Percentiles rank a stretch among this genome's conserved stretches.
These are phyloP conservation scores for Colletotrichum truncatum DNA, from an alignment of 2,329 filamentous ascomycete genomes.

Conservation along the genomic window DNA sequence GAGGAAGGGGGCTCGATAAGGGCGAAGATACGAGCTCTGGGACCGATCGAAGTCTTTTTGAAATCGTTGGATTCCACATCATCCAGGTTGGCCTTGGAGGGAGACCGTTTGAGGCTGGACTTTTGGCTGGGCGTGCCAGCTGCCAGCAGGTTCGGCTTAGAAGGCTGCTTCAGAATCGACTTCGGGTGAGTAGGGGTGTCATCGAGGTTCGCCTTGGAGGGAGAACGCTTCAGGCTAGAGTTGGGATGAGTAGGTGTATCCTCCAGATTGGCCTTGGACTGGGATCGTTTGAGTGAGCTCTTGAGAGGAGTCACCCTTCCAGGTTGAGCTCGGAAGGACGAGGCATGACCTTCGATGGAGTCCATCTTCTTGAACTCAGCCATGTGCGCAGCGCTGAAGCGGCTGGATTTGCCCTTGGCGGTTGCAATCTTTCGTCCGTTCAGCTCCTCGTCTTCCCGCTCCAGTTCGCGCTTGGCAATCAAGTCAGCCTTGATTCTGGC, in stretches of 20 bases:
- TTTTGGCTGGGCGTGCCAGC: slow-evolving; percentile 43
- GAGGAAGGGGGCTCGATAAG: slow-evolving; percentile 46
- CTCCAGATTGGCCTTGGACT: slow-evolving; percentile 56
- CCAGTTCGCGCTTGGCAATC: slow-evolving; percentile 63
- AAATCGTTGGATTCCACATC: slow-evolving; percentile 60
- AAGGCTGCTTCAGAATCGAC: slow-evolving; percentile 57
- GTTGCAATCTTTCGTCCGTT: slow-evolving; percentile 77
- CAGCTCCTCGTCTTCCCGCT: slow-evolving; percentile 54
- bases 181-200: slow-evolving; percentile 34
- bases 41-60: slow-evolving; percentile 30
- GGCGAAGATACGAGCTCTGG: slow-evolving; percentile 29
- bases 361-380: slow-evolving; percentile 97
- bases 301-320: slow-evolving; percentile 60
- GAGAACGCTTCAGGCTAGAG: slow-evolving; percentile 42
- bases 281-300: slow-evolving; percentile 47
- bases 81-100: slow-evolving; percentile 71
- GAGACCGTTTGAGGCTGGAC: slow-evolving; percentile 42
- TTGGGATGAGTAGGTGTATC: slow-evolving; percentile 44
- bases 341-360: slow-evolving; percentile 88
- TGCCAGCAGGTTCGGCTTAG: slow-evolving; percentile 40
- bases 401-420: slow-evolving; percentile 78
- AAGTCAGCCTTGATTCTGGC: slow-evolving; percentile 35
- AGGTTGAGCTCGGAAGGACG: slow-evolving; percentile 73
- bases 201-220: slow-evolving; percentile 43
- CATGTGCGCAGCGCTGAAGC: slow-evolving; percentile 88